Evolutionary conservation across 2,329 filamentous ascomycete genomes (phyloP).

Genomic region (Aspergillus sp.): DNA sequence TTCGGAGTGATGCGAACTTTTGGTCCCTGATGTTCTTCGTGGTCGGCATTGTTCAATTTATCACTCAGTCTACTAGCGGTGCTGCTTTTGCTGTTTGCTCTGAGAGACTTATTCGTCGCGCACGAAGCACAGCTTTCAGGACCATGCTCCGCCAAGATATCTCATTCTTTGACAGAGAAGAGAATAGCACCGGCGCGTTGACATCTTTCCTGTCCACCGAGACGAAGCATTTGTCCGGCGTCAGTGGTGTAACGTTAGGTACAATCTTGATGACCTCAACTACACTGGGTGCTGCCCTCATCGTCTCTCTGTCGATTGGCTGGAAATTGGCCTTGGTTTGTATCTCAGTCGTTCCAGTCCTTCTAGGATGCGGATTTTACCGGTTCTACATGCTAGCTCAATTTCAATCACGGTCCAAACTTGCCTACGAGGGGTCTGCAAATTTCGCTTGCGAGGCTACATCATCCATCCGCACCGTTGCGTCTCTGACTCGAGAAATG

Average conservation of each 20-base stretch:
- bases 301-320: conserved; percentile 70
- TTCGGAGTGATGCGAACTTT: conserved; percentile 74
- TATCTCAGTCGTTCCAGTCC: conserved; percentile 72
- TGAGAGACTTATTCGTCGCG: conserved; percentile 80
- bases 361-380: conserved; percentile 80
- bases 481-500: conserved; percentile 80
- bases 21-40: conserved; percentile 90
- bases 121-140: conserved; percentile 79
- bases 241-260: conserved; percentile 83
- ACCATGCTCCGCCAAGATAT: conserved; percentile 91
- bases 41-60: conserved; percentile 71
- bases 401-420: conserved; percentile 77
- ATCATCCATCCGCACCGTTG: conserved; percentile 89
- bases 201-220: conserved; percentile 88
- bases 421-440: conserved; percentile 76
- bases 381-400: conserved; percentile 80
- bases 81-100: conserved; percentile 79
- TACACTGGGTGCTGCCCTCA: conserved; percentile 73
- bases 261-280: conserved; percentile 79
- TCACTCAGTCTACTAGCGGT: conserved; percentile 69
- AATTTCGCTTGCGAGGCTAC: conserved; percentile 91
- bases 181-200: conserved; percentile 84
- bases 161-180: conserved; percentile 82
- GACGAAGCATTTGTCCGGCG: conserved; percentile 82
- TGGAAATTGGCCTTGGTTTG: conserved; percentile 89